Conservation (phyloP, 768 basidiomycete genomes). For the Russula lepida region DNA sequence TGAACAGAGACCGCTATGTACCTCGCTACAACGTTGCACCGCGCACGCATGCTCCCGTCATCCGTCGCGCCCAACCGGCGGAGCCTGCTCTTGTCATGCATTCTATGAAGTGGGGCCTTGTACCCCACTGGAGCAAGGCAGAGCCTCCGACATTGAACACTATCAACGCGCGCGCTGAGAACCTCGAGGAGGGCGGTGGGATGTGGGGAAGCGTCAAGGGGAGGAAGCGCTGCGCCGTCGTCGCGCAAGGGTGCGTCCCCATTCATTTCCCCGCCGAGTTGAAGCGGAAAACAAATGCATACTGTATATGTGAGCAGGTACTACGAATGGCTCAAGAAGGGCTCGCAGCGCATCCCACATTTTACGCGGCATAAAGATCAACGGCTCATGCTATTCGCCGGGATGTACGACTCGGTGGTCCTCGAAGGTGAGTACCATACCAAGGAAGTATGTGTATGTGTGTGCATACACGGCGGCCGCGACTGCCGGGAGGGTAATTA, state of each 20-base stretch:
- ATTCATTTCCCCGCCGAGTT: no score
- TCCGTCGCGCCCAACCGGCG: slow-evolving; percentile 34
- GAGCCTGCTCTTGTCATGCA: slow-evolving; percentile 47
- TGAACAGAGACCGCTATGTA: slow-evolving; percentile 48
- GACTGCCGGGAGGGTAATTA: neutral
- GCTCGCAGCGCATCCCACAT: slow-evolving; percentile 71
- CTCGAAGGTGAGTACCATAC: slow-evolving; percentile 45
- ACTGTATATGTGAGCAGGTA: no score
- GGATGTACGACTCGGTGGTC: slow-evolving; percentile 70
- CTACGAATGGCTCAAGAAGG: slow-evolving; percentile 91
- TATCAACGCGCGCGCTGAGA: slow-evolving; percentile 86
- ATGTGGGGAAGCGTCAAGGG: slow-evolving; percentile 85
- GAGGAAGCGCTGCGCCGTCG: slow-evolving; percentile 75
- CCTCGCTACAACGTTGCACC: slow-evolving; percentile 80
- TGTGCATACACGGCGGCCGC: no score
- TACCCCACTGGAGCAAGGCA: slow-evolving; percentile 75
- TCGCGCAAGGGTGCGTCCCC: slow-evolving; percentile 72
- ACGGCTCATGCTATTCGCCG: slow-evolving; percentile 75
- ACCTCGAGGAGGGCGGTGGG: slow-evolving; percentile 60
- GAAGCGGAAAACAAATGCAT: no score
- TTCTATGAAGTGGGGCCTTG: slow-evolving; percentile 87
- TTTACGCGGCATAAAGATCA: slow-evolving; percentile 64
- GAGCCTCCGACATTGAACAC: slow-evolving; percentile 71
- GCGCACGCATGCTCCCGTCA: slow-evolving; percentile 66
- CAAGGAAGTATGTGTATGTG: no score